phyloP scores from a whole-genome alignment of 208 protist species.

The Trypanosoma rangeli region DNA sequence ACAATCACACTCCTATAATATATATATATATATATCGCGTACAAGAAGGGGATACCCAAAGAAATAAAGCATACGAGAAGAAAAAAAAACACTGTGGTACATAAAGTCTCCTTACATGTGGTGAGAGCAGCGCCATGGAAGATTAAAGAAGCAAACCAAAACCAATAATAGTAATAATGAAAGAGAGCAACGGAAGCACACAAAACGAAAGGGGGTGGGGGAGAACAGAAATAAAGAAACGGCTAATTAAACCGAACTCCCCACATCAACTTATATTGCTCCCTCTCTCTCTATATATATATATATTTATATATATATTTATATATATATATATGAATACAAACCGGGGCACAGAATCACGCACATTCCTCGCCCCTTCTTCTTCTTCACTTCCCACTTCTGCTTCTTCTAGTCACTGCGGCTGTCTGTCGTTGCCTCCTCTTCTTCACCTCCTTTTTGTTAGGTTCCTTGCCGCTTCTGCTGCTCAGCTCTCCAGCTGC shows the following conservation, averaged over 20 bases:
- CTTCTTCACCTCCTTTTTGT: constrained; percentile 6
- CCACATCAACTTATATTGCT: background rate
- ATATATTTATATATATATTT: background rate
- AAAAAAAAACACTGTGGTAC: constrained; percentile 15
- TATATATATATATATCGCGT: constrained; percentile 5
- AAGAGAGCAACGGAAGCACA: constrained; percentile 46
- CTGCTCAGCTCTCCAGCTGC: constrained; percentile 36
- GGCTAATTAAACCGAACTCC: background rate
- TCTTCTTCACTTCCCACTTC: background rate
- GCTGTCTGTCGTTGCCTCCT: background rate
- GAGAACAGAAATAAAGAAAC: background rate
- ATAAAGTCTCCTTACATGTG: constrained; percentile 20
- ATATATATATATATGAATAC: constrained; percentile 4
- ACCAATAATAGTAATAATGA: constrained; percentile 16
- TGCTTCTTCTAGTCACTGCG: background rate
- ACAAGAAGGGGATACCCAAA: constrained; percentile 7
- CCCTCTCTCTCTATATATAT: background rate
- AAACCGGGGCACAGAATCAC: background rate
- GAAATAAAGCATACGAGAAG: constrained; percentile 6
- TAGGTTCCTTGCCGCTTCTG: constrained; percentile 3
- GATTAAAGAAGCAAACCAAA: constrained; percentile 12
- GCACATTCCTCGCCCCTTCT: background rate
- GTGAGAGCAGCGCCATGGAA: background rate
- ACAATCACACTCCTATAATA: background rate
- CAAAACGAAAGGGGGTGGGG: constrained; percentile 23